Percentiles rank a stretch among this genome's conserved stretches.
These are phyloP conservation scores for Podospora sp. DNA, from an alignment of 495 filamentous ascomycete species.

Conservation along the genomic window DNA sequence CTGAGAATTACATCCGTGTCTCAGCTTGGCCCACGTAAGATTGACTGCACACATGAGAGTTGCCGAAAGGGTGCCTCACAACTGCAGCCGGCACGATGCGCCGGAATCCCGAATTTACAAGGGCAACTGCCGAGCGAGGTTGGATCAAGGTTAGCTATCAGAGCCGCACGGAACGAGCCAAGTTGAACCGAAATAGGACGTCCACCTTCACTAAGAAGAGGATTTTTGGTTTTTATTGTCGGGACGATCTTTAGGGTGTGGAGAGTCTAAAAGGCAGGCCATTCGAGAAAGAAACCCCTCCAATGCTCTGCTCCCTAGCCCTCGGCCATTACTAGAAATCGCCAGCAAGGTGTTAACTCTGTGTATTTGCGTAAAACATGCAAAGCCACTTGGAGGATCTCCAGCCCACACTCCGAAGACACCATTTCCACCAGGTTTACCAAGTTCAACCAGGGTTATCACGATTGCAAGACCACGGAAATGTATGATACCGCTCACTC, in stretches of 20 bases:
- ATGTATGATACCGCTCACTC: slow-evolving; percentile 47
- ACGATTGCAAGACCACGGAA: slow-evolving; percentile 37
- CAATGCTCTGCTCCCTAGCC: slow-evolving; percentile 45
- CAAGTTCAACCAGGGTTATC: slow-evolving; percentile 45
- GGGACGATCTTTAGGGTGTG: slow-evolving; percentile 42
- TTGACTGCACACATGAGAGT: neutral
- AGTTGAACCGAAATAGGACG: neutral
- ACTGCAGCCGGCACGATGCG: neutral
- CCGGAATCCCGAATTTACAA: neutral
- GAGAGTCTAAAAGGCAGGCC: slow-evolving; percentile 54
- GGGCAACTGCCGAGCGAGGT: slow-evolving; percentile 7
- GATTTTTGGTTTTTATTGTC: slow-evolving; percentile 45
- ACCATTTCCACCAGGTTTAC: slow-evolving; percentile 49
- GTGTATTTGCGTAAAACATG: slow-evolving; percentile 57
- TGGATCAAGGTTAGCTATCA: neutral
- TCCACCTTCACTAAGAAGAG: slow-evolving; percentile 21
- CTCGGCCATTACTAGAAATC: slow-evolving; percentile 40
- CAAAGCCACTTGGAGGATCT: slow-evolving; percentile 52
- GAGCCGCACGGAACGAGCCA: neutral
- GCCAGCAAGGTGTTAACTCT: slow-evolving; percentile 42
- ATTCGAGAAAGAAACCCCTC: slow-evolving; percentile 45
- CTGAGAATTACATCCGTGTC: neutral
- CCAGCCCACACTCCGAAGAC: slow-evolving; percentile 58
- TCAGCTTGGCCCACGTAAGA: neutral
- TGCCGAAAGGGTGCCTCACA: neutral